Base-by-base conservation (phyloP, 176 grass and related monocot genomes). In the bread wheat (Triticum aestivum) region DNA sequence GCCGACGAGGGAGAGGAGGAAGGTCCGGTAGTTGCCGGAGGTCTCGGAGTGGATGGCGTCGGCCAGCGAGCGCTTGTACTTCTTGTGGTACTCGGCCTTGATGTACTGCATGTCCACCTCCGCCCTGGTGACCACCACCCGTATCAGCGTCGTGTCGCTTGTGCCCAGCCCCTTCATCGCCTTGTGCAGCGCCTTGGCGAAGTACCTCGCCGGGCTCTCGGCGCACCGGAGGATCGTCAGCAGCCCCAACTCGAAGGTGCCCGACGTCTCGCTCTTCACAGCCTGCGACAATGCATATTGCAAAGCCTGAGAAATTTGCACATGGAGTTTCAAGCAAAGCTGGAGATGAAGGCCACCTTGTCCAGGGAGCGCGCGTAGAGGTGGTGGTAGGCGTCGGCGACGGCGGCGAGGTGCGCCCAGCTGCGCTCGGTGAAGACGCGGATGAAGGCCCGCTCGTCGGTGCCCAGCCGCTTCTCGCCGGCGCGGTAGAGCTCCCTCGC, bases 81-180 rank as follows among this genome's bases (percentile, higher is more conserved):
- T 91, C 52, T 72, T 58, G 67, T 90, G 90, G 88, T 94, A 99
- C 81, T 94, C 94, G 0, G 82, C 90, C 87, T 93, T 99, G 87
- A 96, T 94, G 79, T 91, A 92, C 78, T 90, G 94, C 97, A 99
- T 99, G 82, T 99, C 97, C 35, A 99, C 77, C 89, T 99, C 97
- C 8, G 90, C 58, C 69, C 97, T 42, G 10, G 89, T 96, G 1
- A 91, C 90, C 35, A 96, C 87, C 15, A 96, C 82, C 79, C 97
- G 47, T 14, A 94, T 78, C 5, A 99, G 87, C 84, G 87, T 27
- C 0, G 88, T 58, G 87, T 96, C 97, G 69, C 86, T 85, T 20
- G 97, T 98, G 56, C 97, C 97, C 15, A 99, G 34, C 51, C 94
- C 94, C 33, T 86, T 89, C 97, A 96, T 98, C 38, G 93, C 91